These are phyloP conservation scores for Eustoma russellianum DNA, from an alignment of 257 asterid species.

Conservation along the genomic window DNA sequence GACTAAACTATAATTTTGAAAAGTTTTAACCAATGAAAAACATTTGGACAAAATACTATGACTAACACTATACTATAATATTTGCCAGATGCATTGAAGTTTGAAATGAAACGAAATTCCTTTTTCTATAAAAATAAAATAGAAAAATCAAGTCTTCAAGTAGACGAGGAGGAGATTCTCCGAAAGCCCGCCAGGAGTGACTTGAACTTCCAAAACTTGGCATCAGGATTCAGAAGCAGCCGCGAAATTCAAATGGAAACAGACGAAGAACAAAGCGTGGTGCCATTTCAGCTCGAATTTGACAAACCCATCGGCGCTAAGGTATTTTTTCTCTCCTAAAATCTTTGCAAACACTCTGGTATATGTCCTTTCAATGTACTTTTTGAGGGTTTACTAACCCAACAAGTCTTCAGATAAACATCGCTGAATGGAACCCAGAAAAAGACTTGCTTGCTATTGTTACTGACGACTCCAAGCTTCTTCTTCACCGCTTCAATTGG, in stretches of 20 bases:
- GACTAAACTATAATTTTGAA: too few species aligned
- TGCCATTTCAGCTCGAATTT: slow-evolving; percentile 90
- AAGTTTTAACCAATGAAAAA: too few species aligned
- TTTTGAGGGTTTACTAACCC: background rate
- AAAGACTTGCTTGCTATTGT: slow-evolving; percentile 94
- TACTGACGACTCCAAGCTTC: slow-evolving; percentile 76
- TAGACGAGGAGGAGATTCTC: background rate
- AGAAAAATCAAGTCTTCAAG: too few species aligned
- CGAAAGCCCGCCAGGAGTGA: background rate
- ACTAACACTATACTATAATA: too few species aligned
- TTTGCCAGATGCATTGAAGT: too few species aligned
- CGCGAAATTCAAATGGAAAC: slow-evolving; percentile 40
- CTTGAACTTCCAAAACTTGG: too few species aligned
- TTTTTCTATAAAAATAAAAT: too few species aligned
- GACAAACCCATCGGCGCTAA: slow-evolving; percentile 83
- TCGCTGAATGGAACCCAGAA: slow-evolving; percentile 99
- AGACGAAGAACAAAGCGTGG: slow-evolving; percentile 33
- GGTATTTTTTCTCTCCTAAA: slow-evolving; percentile 20
- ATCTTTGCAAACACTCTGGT: background rate
- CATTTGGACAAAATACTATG: too few species aligned
- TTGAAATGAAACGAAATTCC: background rate
- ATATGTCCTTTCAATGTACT: background rate
- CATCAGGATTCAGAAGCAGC: background rate
- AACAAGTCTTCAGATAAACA: slow-evolving; percentile 43
- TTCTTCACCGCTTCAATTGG: slow-evolving; percentile 98